phyloP scores from a whole-genome alignment of 2,329 filamentous ascomycete genomes.

The Aureobasidium sp. region DNA sequence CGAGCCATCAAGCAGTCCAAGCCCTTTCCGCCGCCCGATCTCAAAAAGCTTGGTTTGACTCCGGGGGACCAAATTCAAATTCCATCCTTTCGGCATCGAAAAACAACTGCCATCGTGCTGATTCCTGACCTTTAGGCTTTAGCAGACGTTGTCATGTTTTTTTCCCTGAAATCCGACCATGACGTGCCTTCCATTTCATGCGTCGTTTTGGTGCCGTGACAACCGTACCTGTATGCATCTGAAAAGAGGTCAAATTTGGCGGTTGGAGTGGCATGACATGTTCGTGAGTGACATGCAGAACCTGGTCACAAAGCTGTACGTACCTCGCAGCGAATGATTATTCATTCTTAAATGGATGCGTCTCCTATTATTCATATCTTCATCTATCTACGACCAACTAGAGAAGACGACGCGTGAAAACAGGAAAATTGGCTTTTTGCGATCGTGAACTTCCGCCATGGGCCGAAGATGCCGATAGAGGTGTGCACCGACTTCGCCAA shows the following conservation, averaged over 20 bases:
- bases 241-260: not conserved
- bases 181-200: not conserved
- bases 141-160: not conserved
- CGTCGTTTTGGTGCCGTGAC: not conserved
- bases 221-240: slow-evolving; percentile 1
- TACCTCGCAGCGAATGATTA: not conserved
- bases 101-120: not conserved
- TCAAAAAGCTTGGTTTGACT: not conserved
- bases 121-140: not conserved
- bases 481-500: not conserved
- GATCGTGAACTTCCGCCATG: not conserved
- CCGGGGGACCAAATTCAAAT: not conserved
- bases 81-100: slow-evolving; percentile 4
- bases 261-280: not conserved
- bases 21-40: slow-evolving; percentile 1
- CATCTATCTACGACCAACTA: not conserved
- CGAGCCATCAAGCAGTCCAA: slow-evolving; percentile 11
- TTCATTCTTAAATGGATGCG: not conserved
- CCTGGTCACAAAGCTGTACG: not conserved
- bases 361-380: not conserved
- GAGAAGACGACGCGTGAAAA: not conserved
- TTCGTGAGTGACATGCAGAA: not conserved
- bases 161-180: not conserved
- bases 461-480: not conserved
- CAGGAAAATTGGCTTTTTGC: not conserved